Base-by-base conservation (phyloP, 495 filamentous ascomycete species). In the Annulohypoxylon maeteangense region DNA sequence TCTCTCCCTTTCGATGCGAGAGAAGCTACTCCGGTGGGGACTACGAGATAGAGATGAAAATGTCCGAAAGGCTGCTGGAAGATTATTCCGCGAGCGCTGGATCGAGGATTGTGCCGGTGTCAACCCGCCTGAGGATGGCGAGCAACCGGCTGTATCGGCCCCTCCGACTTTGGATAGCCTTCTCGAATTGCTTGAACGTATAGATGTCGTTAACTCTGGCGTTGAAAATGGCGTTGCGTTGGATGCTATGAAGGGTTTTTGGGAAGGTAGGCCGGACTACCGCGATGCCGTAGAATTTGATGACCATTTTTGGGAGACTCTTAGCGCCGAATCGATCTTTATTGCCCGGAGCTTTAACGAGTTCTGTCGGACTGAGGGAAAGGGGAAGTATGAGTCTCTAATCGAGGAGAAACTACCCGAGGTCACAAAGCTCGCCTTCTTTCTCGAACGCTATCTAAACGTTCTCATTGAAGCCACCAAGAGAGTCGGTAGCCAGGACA, bases 1-100 rank as follows among this genome's bases (percentile, higher is more conserved):
- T 80, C 83, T 99, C 48, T 97, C 93, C 20, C 85, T 98, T n/a
- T 92, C 90, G 1, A 97, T 98, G 91, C 84, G 95, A 71, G 96
- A 98, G 78, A 98, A 98, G 78, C 85, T 99, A 20, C 88, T 99
- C 44, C 88, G 96, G 10, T 99, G 94, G 95, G 95, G 95, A 31
- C 80, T 99, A 40, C 90, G 95, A 31, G 95, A 99, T 77, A 89
- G 95, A 72, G 96, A 99, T 71, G 94, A 98, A 71, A 93, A 91
- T 72, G 95, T 98, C 31, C 90, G 94, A 29, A 94, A 97, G 78
- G 95, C 96, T 1, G 93, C 95, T 1, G 91, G 89, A 10, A 90
- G 93, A 48, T 83, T 98, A 45, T 99, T 98, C 81, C 90, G 90
- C 65, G 94, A 97, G 78, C 88, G 93, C 4, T 99, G 95, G 95